A percentile compares a stretch with the other conserved stretches of the same genome.
Conservation (phyloP, 768 basidiomycete genomes). For the Cystofilobasidium capitatum region DNA sequence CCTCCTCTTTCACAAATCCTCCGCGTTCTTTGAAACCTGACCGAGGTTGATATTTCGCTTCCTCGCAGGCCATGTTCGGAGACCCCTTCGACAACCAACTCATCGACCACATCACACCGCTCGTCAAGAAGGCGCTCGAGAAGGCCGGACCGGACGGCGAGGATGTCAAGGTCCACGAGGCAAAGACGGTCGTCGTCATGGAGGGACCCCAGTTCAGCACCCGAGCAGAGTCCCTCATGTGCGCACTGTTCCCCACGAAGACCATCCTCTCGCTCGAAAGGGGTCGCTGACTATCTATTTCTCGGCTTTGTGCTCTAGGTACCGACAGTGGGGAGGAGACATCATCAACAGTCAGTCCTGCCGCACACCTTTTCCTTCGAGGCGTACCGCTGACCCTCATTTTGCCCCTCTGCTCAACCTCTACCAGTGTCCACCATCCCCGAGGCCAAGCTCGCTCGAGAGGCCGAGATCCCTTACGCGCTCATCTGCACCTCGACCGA, state of each 20-base stretch:
- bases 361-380: not conserved
- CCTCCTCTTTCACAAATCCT: too few species aligned
- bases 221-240: conserved; percentile 86
- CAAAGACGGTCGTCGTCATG: conserved; percentile 55
- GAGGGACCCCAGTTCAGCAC: conserved; percentile 73
- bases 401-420: not conserved
- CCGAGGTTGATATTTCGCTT: not conserved
- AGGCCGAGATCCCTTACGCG: conserved; percentile 92
- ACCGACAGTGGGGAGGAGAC: conserved; percentile 82
- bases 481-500: conserved; percentile 72
- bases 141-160: conserved; percentile 44
- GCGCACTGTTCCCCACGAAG: not conserved
- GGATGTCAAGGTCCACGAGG: conserved; percentile 61
- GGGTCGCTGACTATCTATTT: not conserved
- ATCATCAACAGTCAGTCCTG: conserved; percentile 90
- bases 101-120: conserved; percentile 54
- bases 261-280: not conserved
- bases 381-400: not conserved
- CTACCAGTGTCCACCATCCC: conserved; percentile 42
- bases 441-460: conserved; percentile 91
- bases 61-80: conserved; percentile 61
- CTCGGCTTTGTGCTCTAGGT: conserved; percentile 36
- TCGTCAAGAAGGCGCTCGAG: conserved; percentile 45
- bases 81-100: conserved; percentile 71
- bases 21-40: not conserved